Conservation (phyloP, 2,329 filamentous ascomycete genomes). For the Zymoseptoria tritici region DNA sequence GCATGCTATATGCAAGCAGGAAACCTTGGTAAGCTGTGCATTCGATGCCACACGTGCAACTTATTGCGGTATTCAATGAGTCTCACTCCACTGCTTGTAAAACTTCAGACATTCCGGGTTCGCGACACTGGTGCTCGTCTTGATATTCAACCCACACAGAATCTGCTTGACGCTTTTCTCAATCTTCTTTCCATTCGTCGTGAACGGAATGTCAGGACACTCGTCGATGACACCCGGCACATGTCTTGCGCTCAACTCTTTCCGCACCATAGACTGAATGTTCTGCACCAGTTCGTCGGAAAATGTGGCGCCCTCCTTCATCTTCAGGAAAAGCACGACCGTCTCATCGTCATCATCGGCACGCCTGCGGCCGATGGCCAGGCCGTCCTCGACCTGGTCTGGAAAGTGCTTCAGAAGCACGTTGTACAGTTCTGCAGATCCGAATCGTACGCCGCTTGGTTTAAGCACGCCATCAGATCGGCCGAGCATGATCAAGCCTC, state of each 20-base stretch:
- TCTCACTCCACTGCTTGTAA: constrained; percentile 70
- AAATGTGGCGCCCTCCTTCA: constrained; percentile 54
- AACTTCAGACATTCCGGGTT: constrained; percentile 83
- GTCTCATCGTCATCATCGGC: constrained; percentile 71
- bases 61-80: constrained; percentile 31
- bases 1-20: no score
- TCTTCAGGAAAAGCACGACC: constrained; percentile 81
- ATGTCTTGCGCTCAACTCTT: constrained; percentile 79
- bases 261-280: constrained; percentile 63
- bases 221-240: constrained; percentile 78
- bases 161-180: constrained; percentile 97
- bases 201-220: constrained; percentile 81
- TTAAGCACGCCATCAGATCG: constrained; percentile 90
- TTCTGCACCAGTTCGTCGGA: constrained; percentile 51
- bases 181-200: constrained; percentile 95
- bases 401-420: constrained; percentile 79
- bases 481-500: constrained; percentile 83
- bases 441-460: constrained; percentile 83
- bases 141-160: constrained; percentile 75
- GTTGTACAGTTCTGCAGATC: constrained; percentile 93
- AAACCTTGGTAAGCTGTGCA: no score
- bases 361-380: constrained; percentile 74
- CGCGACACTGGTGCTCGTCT: constrained; percentile 86
- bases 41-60: no score
- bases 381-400: constrained; percentile 69